phyloP scores from a whole-genome alignment of 2,329 filamentous ascomycete genomes.

The Talaromyces verruculosus region DNA sequence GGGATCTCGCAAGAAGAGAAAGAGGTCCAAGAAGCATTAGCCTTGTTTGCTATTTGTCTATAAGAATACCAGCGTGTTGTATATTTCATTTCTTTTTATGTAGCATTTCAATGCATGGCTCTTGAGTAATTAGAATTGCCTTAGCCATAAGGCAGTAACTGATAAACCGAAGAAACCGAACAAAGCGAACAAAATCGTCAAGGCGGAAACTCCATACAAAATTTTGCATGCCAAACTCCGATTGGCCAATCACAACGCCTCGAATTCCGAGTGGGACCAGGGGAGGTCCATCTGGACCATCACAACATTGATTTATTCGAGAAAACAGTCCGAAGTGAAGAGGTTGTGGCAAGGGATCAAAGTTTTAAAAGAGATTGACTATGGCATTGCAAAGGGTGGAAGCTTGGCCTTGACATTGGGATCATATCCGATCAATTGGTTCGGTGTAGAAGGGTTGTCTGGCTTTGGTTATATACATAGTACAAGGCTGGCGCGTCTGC shows the following conservation, averaged over 20 bases:
- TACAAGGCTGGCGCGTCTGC: constrained; percentile 5
- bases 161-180: neutral
- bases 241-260: neutral
- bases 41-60: constrained; percentile 20
- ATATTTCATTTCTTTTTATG: neutral
- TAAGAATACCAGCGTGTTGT: constrained; percentile 2
- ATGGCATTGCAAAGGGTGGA: neutral
- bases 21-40: constrained; percentile 47
- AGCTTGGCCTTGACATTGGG: neutral
- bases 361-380: neutral
- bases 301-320: neutral
- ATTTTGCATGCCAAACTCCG: constrained; percentile 9
- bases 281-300: neutral
- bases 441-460: neutral
- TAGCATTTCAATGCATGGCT: neutral
- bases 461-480: neutral
- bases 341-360: neutral
- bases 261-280: constrained; percentile 8
- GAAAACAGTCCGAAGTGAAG: neutral
- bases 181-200: neutral
- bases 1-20: constrained; percentile 43
- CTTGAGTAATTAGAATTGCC: neutral
- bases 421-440: neutral
- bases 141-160: neutral
- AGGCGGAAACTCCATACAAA: neutral